These are phyloP conservation scores for Neurospora sp. DNA, from an alignment of 495 filamentous ascomycete genomes.

Conservation along the genomic window DNA sequence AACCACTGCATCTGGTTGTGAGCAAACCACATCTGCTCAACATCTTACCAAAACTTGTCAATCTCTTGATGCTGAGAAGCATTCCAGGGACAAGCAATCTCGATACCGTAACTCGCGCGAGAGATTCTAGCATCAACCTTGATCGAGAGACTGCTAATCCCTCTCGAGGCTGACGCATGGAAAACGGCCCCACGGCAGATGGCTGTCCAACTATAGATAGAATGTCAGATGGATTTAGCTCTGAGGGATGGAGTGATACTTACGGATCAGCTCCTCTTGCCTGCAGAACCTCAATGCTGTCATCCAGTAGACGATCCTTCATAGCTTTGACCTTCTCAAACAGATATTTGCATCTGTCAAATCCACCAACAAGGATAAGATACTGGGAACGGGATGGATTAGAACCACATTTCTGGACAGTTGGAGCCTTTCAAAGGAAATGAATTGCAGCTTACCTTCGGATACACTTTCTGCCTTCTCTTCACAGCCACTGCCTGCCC, in stretches of 20 bases:
- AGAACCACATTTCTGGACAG: too few species aligned
- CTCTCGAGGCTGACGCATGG: not conserved
- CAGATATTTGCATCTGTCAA: constrained; percentile 7
- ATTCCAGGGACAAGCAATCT: not conserved
- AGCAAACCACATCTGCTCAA: not conserved
- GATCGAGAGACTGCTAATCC: not conserved
- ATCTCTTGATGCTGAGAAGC: not conserved
- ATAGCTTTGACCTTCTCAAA: not conserved
- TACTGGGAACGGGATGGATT: not conserved
- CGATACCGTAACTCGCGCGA: not conserved
- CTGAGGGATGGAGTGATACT: not conserved
- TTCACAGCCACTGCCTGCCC: not conserved
- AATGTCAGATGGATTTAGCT: not conserved
- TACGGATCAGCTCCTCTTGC: constrained; percentile 1
- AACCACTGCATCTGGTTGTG: not conserved
- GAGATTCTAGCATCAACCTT: not conserved
- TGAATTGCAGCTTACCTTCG: constrained; percentile 1
- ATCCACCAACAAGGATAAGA: constrained; percentile 4
- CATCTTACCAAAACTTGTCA: not conserved
- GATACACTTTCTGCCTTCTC: not conserved
- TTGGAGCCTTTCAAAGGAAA: too few species aligned
- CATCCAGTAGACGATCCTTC: not conserved
- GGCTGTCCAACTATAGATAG: not conserved
- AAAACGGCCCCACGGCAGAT: not conserved
- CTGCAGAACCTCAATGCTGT: constrained; percentile 3